Conservation (phyloP, 306 rosid species). For the Lithocarpus polystachyus region DNA sequence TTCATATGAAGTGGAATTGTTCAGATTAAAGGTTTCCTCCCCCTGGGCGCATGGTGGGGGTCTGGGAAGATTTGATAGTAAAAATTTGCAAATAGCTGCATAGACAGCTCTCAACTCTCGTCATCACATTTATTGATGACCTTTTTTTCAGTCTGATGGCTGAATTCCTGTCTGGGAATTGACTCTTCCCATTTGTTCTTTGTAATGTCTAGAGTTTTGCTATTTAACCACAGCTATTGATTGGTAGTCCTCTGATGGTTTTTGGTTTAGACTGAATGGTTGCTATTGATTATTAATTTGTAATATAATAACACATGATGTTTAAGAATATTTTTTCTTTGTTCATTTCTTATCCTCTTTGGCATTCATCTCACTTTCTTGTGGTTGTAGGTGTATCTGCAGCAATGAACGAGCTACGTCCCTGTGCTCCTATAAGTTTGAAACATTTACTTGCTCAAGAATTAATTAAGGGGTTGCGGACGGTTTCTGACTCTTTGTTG, state of each 20-base stretch:
- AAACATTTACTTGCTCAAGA: conserved; percentile 80
- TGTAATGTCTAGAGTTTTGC: not conserved
- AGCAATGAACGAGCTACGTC: conserved; percentile 94
- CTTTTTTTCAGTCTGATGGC: not conserved
- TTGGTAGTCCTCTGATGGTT: not conserved
- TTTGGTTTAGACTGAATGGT: not conserved
- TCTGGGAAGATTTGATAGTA: no score
- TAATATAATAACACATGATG: not conserved
- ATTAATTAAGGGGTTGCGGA: conserved; percentile 72
- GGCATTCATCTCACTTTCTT: conserved; percentile 6
- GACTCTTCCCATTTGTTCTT: not conserved
- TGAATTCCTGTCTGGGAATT: not conserved
- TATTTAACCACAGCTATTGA: not conserved
- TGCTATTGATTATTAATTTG: not conserved
- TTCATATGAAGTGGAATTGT: not conserved
- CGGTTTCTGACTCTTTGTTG: conserved; percentile 77
- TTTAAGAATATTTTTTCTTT: not conserved
- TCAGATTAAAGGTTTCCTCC: not conserved
- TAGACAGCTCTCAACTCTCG: not conserved
- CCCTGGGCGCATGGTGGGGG: not conserved
- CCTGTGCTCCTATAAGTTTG: conserved; percentile 91
- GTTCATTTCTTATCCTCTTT: conserved; percentile 8
- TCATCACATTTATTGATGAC: not conserved
- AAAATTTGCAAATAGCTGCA: not conserved
- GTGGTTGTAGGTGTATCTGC: conserved; percentile 88